Evolutionary conservation across 2,329 filamentous ascomycete genomes (phyloP), one percentile per base, ranked within the genome.

Genomic region (Fusarium sp.): DNA sequence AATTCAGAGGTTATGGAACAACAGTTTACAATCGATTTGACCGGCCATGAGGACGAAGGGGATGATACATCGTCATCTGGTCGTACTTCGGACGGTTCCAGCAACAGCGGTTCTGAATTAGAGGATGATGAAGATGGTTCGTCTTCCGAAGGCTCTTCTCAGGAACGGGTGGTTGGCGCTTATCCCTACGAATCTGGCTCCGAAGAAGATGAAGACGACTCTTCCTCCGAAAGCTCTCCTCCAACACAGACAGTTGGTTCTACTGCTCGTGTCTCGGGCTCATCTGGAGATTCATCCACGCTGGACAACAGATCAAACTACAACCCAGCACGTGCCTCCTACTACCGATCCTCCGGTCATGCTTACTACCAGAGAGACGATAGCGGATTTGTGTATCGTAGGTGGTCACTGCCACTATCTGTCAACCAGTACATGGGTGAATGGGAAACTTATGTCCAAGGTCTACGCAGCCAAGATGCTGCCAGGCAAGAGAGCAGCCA

Each of bases 261-360:
- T 31, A 8, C 9, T 5, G 4, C 8, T 12, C 5, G 29, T 24
- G 22, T 26, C 39, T 15, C 43, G n/a, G 41, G 9, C 11, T 24
- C 47, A 13, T 47, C 50, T 24, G 36, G 39, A 26, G 32, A 28
- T 25, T 59, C 64, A 29, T 58, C 53, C 13, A 61, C 63, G 8
- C 25, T 64, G n/a, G 51, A 48, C 39, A 32, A 44, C 44, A 35
- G 12, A 5, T 29, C 35, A 41, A 8, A 13, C 19, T 3, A 12
- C 35, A 11, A 22, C 15, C 11, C 24, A 26, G 32, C 11, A 7
- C 32, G 29, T 6, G 13, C 34, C 19, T n/a, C 32, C 31, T 8
- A n/a, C 13, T 15, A 31, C 15, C 13, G 7, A 32, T 15, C 31
- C 22, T n/a, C 8, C 24, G n/a, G 36, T 12, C 19, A 22, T 24